Evolutionary conservation across 148 eudicot genomes (phyloP).

Genomic region (Silene uniflora): DNA sequence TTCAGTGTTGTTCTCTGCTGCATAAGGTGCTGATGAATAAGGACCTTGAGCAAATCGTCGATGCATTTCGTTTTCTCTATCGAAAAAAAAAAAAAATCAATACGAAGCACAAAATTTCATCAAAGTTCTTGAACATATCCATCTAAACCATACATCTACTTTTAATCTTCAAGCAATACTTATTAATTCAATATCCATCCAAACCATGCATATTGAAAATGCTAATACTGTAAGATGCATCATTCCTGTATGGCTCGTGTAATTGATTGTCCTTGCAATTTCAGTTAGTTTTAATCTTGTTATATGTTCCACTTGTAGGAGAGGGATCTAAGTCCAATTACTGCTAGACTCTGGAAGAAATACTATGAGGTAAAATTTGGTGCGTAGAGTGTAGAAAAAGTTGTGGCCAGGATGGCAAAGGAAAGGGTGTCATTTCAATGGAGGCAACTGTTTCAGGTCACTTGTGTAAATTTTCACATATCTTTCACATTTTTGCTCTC

Average conservation of each 20-base stretch:
- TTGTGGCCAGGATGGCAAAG: constrained; percentile 47
- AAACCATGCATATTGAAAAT: constrained; percentile 72
- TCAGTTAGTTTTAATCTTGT: constrained; percentile 6
- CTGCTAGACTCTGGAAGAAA: constrained; percentile 75
- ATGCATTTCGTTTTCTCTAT: too few relatives aligned
- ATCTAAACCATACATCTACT: too few relatives aligned
- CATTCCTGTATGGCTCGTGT: constrained; percentile 9
- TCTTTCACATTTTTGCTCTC: background rate
- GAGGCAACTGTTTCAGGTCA: too few relatives aligned
- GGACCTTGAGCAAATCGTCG: too few relatives aligned
- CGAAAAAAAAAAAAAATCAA: too few relatives aligned
- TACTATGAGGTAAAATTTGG: constrained; percentile 61
- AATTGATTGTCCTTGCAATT: background rate
- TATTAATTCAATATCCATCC: too few relatives aligned
- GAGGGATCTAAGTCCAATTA: constrained; percentile 75
- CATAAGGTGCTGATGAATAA: too few relatives aligned
- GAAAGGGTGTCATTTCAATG: constrained; percentile 43
- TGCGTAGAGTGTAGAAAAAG: too few relatives aligned
- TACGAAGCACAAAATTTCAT: too few relatives aligned
- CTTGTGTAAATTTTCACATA: background rate
- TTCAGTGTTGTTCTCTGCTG: too few relatives aligned
- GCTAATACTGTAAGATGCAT: constrained; percentile 54
- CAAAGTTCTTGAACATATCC: too few relatives aligned
- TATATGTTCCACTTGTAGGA: constrained; percentile 42
- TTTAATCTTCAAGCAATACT: too few relatives aligned